Evolutionary conservation across 1,139 yeast species (phyloP).

Genomic region (Hansenula anomala): DNA sequence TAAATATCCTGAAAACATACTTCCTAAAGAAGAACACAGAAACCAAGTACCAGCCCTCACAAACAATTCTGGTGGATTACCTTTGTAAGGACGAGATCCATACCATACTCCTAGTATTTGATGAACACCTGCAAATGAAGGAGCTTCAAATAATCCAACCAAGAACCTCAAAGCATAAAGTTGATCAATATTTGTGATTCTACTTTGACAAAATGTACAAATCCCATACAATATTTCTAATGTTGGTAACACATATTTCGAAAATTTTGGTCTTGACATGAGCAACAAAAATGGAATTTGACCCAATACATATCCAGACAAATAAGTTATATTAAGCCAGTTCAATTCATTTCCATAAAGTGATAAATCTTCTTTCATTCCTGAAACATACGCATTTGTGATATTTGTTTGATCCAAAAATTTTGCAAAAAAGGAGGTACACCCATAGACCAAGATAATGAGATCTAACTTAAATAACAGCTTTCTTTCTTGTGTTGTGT

Average conservation of each 20-base stretch:
- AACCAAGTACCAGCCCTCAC: slow-evolving; percentile 28
- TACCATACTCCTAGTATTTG: slow-evolving; percentile 27
- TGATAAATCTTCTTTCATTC: not conserved
- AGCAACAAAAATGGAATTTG: slow-evolving; percentile 17
- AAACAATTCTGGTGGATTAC: slow-evolving; percentile 6
- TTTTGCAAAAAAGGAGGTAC: not conserved
- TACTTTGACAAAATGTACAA: slow-evolving; percentile 43
- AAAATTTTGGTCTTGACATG: slow-evolving; percentile 9
- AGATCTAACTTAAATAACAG: not conserved
- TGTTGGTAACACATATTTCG: slow-evolving; percentile 13
- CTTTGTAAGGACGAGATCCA: slow-evolving; percentile 1
- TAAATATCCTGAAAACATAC: slow-evolving; percentile 50
- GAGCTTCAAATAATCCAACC: slow-evolving; percentile 28
- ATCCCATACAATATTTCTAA: slow-evolving; percentile 52
- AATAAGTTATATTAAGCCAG: not conserved
- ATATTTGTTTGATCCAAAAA: not conserved
- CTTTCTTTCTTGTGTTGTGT: not conserved
- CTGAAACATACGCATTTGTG: not conserved
- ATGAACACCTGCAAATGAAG: slow-evolving; percentile 23
- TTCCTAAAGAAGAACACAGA: slow-evolving; percentile 39
- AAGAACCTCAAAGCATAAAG: slow-evolving; percentile 30
- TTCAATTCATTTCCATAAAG: not conserved
- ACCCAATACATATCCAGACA: slow-evolving; percentile 17
- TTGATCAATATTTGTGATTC: slow-evolving; percentile 34
- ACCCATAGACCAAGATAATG: not conserved